phyloP scores from a whole-genome alignment of 1,284 basidiomycete genomes.

The Mixia osmundae region DNA sequence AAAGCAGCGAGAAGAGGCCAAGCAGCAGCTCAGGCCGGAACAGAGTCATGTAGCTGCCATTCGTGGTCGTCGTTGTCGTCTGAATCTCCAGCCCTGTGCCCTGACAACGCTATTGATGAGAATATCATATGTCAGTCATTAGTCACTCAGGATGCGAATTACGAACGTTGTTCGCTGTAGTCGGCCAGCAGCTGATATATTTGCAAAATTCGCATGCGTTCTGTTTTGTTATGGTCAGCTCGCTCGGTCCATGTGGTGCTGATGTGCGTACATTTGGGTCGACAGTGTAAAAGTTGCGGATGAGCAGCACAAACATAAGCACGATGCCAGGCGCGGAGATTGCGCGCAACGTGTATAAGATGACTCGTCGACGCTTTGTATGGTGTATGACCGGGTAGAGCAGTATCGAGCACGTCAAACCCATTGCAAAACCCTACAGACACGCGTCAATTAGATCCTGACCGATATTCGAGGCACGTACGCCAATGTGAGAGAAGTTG shows the following conservation, averaged over 20 bases:
- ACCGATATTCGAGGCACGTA: neutral
- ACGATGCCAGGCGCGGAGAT: slow-evolving; percentile 48
- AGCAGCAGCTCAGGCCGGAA: too few relatives aligned
- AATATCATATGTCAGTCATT: too few relatives aligned
- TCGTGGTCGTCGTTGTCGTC: too few relatives aligned
- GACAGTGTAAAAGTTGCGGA: slow-evolving; percentile 68
- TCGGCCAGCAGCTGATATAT: slow-evolving; percentile 41
- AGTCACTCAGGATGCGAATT: too few relatives aligned
- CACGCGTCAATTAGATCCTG: neutral
- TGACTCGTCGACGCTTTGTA: slow-evolving; percentile 43
- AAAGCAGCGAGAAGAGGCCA: too few relatives aligned
- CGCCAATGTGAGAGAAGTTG: slow-evolving; percentile 24
- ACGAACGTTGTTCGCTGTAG: slow-evolving; percentile 44
- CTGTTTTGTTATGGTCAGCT: too few relatives aligned
- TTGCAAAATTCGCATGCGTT: slow-evolving; percentile 9
- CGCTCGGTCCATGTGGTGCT: too few relatives aligned
- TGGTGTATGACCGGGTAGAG: slow-evolving; percentile 68
- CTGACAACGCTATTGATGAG: too few relatives aligned
- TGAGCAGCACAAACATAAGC: slow-evolving; percentile 56
- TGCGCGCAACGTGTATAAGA: slow-evolving; percentile 49
- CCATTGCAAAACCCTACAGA: slow-evolving; percentile 29
- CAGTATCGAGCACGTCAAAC: slow-evolving; percentile 46
- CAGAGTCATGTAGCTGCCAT: too few relatives aligned
- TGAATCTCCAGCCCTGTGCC: too few relatives aligned
- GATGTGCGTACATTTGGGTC: slow-evolving; percentile 46